phyloP scores from a whole-genome alignment of 192 early-diverging fungal genomes.

The Thoreauomyces humboldtii region DNA sequence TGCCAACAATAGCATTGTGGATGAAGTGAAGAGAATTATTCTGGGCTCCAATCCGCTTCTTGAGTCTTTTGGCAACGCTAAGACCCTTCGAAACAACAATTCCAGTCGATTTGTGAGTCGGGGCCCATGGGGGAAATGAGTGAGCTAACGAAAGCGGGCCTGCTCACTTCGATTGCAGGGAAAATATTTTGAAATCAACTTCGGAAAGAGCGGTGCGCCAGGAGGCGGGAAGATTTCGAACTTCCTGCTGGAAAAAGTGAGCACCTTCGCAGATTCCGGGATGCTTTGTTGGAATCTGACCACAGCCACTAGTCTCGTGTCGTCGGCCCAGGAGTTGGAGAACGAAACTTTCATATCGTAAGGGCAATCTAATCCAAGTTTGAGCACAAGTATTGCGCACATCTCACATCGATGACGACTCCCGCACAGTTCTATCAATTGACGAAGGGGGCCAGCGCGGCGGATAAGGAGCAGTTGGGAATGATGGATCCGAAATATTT shows the following conservation, averaged over 20 bases:
- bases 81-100: conserved; percentile 98
- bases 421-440: conserved; percentile 58
- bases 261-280: neutral
- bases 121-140: neutral
- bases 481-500: conserved; percentile 56
- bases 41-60: conserved; percentile 97
- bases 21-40: conserved; percentile 97
- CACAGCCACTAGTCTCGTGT: conserved; percentile 89
- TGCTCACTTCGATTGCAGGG: conserved; percentile 52
- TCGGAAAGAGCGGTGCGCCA: conserved; percentile 87
- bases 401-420: neutral
- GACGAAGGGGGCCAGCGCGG: conserved; percentile 34
- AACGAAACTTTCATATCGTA: conserved; percentile 94
- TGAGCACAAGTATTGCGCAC: neutral
- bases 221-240: conserved; percentile 97
- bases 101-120: conserved; percentile 87
- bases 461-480: conserved; percentile 48
- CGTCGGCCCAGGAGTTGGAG: conserved; percentile 87
- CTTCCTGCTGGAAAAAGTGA: conserved; percentile 93
- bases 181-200: conserved; percentile 99
- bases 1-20: conserved; percentile 64
- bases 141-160: neutral
- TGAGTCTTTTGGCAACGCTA: conserved; percentile 98
- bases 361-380: neutral
- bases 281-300: no score